Conservation (phyloP, 805 yeast species). For the Cyberlindnera nakhonratchasimensis region DNA sequence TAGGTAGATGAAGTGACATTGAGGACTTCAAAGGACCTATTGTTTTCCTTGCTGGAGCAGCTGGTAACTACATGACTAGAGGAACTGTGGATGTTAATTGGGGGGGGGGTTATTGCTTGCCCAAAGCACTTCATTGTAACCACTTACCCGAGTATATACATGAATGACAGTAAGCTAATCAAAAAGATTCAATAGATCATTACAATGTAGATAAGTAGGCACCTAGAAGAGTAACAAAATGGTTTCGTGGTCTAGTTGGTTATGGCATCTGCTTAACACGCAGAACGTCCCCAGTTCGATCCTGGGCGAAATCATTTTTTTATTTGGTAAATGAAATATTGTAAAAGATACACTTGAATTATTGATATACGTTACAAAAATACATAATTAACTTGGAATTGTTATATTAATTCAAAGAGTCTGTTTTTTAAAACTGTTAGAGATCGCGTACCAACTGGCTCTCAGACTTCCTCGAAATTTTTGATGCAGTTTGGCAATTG, state of each 20-base stretch:
- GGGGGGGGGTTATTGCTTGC: conserved; percentile 58
- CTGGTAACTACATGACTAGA: conserved; percentile 74
- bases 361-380: no score
- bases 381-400: no score
- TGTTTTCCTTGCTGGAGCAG: conserved; percentile 80
- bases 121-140: neutral
- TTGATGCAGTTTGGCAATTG: neutral
- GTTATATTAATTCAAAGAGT: no score
- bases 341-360: neutral
- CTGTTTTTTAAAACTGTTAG: no score
- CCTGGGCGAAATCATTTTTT: conserved; percentile 94
- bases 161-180: neutral
- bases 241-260: conserved; percentile 99
- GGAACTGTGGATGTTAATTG: conserved; percentile 74
- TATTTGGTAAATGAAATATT: neutral
- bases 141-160: neutral
- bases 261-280: conserved; percentile 99
- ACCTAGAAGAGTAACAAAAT: neutral
- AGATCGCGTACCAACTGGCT: no score
- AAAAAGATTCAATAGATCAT: neutral
- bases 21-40: conserved; percentile 60
- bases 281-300: conserved; percentile 99
- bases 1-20: conserved; percentile 45
- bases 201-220: neutral
- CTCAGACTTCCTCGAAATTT: neutral